Conservation (phyloP, 1,284 basidiomycete genomes). For the Taiwanofungus camphoratus region DNA sequence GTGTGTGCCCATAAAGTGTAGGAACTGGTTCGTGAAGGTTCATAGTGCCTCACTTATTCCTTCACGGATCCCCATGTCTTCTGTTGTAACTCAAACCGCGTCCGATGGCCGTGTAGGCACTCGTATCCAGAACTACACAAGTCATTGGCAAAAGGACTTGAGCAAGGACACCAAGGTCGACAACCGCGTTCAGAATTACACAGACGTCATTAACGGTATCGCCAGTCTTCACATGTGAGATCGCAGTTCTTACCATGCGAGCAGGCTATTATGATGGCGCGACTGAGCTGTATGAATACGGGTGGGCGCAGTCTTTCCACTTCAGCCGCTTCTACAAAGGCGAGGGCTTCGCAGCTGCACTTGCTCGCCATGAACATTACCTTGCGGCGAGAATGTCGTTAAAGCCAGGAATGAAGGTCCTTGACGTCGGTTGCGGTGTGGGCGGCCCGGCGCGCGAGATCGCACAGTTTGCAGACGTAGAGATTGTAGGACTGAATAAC, state of each 20-base stretch:
- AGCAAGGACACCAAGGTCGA: conserved; percentile 63
- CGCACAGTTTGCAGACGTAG: conserved; percentile 83
- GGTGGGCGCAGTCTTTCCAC: conserved; percentile 93
- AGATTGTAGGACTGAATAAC: conserved; percentile 92
- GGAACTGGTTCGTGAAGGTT: too few relatives aligned
- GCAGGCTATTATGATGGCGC: conserved; percentile 95
- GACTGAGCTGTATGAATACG: conserved; percentile 96
- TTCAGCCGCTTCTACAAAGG: conserved; percentile 98
- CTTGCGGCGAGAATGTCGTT: conserved; percentile 82
- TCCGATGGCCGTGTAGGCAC: conserved; percentile 75
- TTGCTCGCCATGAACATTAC: conserved; percentile 98
- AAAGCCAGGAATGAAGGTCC: conserved; percentile 88
- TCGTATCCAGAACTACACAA: conserved; percentile 89
- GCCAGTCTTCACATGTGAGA: background rate
- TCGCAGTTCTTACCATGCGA: conserved; percentile 4
- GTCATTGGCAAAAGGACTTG: conserved; percentile 90
- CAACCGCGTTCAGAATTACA: conserved; percentile 81
- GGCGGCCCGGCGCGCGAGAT: conserved; percentile 97
- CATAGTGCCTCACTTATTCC: too few relatives aligned
- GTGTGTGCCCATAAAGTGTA: too few relatives aligned
- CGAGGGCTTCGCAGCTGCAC: conserved; percentile 78
- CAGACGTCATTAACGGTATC: conserved; percentile 89
- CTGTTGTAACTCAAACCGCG: too few relatives aligned
- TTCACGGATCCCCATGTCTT: too few relatives aligned
- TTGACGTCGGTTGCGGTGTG: conserved; percentile 98